These are phyloP conservation scores for Artemisia annua DNA, from an alignment of 129 eudicot species.

Conservation along the genomic window DNA sequence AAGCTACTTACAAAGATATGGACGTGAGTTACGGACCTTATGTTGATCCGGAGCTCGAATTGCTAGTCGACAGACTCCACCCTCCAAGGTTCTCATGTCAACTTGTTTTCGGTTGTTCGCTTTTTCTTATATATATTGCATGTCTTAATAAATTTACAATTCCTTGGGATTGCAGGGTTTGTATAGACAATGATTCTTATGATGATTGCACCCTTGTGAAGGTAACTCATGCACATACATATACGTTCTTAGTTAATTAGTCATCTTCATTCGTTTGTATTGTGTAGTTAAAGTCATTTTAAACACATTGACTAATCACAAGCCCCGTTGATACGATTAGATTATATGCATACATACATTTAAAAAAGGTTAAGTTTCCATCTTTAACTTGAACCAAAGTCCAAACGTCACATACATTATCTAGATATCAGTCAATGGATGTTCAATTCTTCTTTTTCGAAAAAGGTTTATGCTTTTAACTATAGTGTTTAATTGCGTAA, in stretches of 20 bases:
- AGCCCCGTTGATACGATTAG: too few species aligned
- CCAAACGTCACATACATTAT: slow-evolving; percentile 7
- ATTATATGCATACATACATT: not conserved
- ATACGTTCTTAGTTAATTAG: slow-evolving; percentile 2
- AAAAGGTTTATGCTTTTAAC: slow-evolving; percentile 1
- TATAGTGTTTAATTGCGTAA: slow-evolving; percentile 4
- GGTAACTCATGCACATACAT: slow-evolving; percentile 40
- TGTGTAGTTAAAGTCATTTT: not conserved
- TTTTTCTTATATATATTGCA: not conserved
- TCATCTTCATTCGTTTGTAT: not conserved
- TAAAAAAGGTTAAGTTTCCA: not conserved
- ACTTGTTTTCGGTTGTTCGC: not conserved
- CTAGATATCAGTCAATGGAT: not conserved
- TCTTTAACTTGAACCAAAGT: not conserved
- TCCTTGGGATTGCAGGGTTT: slow-evolving; percentile 54
- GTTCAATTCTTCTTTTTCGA: not conserved
- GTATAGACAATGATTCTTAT: slow-evolving; percentile 71
- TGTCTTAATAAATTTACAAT: not conserved
- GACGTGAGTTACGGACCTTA: slow-evolving; percentile 58
- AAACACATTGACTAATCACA: too few species aligned
- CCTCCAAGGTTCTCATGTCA: slow-evolving; percentile 68
- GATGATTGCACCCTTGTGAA: slow-evolving; percentile 76
- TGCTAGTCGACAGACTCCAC: slow-evolving; percentile 57
- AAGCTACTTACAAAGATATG: slow-evolving; percentile 39
- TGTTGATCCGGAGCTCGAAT: slow-evolving; percentile 61